A percentile compares a stretch with the other conserved stretches of the same genome.
Conservation (phyloP, 305 asterid genomes). For the Fraxinus nigra region DNA sequence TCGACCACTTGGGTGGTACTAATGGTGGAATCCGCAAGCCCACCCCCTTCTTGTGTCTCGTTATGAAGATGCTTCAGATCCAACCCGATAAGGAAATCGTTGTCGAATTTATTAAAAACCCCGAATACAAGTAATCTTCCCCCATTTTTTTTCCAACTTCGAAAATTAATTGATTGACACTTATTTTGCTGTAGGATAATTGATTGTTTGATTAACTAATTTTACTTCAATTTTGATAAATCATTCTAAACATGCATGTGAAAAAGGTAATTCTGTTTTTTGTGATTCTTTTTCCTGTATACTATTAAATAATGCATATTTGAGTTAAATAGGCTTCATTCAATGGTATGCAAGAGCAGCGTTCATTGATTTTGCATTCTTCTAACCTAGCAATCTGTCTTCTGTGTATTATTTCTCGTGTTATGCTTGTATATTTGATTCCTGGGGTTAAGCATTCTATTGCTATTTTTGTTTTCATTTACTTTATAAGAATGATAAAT, state of each 20-base stretch:
- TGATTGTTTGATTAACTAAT: neutral
- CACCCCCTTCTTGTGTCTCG: conserved; percentile 84
- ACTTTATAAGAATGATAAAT: neutral
- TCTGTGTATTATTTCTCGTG: neutral
- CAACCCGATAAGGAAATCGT: conserved; percentile 97
- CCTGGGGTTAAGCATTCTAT: neutral
- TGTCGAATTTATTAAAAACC: conserved; percentile 86
- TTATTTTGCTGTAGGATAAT: neutral
- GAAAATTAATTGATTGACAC: neutral
- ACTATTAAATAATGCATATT: neutral
- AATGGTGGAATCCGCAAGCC: conserved; percentile 81
- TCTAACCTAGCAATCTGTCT: neutral
- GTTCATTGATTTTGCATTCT: neutral
- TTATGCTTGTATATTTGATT: neutral
- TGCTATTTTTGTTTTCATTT: neutral
- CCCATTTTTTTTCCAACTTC: neutral
- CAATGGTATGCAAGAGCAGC: neutral
- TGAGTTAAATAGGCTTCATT: neutral
- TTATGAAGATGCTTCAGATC: conserved; percentile 95
- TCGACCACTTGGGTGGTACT: conserved; percentile 93
- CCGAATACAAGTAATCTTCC: conserved; percentile 68
- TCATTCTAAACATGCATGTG: neutral
- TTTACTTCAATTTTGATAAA: neutral
- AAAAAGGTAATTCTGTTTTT: neutral
- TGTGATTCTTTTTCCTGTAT: neutral